These are phyloP conservation scores for Aureobasidium sp. DNA, from an alignment of 2,329 filamentous ascomycete species.

Conservation along the genomic window DNA sequence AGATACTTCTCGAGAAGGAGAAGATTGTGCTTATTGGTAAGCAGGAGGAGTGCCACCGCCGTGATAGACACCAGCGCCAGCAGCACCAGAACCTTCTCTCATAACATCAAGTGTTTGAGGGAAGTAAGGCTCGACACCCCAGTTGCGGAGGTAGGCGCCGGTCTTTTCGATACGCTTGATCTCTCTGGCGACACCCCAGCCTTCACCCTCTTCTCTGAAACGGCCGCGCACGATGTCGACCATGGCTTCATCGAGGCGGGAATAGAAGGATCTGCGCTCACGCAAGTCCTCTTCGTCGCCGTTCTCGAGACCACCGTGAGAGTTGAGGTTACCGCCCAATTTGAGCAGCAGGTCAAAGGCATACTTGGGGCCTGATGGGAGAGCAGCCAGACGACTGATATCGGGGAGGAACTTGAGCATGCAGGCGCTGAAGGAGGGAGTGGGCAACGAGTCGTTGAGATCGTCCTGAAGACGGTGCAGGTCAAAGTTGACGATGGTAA, in stretches of 20 bases:
- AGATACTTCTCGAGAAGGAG: background rate
- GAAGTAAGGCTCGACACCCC: conserved; percentile 46
- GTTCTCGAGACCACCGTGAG: conserved; percentile 42
- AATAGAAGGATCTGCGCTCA: conserved; percentile 43
- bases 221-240: conserved; percentile 42
- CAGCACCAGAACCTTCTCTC: conserved; percentile 23
- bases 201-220: conserved; percentile 40
- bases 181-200: conserved; percentile 44
- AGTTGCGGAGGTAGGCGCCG: conserved; percentile 41
- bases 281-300: conserved; percentile 39
- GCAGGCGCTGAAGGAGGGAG: conserved; percentile 43
- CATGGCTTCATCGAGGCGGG: conserved; percentile 40
- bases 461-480: conserved; percentile 48
- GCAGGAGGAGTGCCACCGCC: conserved; percentile 16
- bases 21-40: conserved; percentile 10
- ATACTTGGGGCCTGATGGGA: conserved; percentile 39
- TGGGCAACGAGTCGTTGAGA: conserved; percentile 45
- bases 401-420: conserved; percentile 48
- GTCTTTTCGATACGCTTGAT: conserved; percentile 50
- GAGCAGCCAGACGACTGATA: conserved; percentile 40
- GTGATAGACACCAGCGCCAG: conserved; percentile 2
- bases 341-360: conserved; percentile 48
- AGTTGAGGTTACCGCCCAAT: conserved; percentile 47
- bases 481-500: conserved; percentile 49
- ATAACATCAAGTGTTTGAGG: conserved; percentile 44